Base-by-base conservation (phyloP, 192 early-diverging fungal genomes). In the Rhizoclosmatium sp. region DNA sequence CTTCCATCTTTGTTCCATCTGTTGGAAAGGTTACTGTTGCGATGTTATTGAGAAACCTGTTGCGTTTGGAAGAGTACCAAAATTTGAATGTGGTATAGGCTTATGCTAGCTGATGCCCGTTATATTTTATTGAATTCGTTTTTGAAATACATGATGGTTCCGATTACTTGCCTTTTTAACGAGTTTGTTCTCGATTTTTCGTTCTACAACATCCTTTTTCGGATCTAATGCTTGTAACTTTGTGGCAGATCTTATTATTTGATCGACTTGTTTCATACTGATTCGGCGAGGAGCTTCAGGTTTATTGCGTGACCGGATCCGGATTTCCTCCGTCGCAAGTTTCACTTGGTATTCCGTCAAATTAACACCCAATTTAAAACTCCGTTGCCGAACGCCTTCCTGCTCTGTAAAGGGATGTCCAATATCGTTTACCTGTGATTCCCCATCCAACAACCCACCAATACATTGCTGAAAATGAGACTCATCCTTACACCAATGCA, bases 11-110 rank as follows among this genome's bases (percentile, higher is more conserved):
- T 83, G 96, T 99, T 65, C 96, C 96, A 0, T 91, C 93, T 3
- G 95, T 99, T 10, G 98, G 98, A 59, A 98, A 99, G 83, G 98
- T 98, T 68, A 99, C 98, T 2, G 95, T 99, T 16, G 94, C 96
- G 14, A 99, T 99, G 98, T 88, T 99, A 47, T 92, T 98, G 87
- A 90, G 98, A 77, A 99, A 99, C 82, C 84, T 99, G 59, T 82
- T 98, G 54, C 90, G 98, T 42, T 87, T 98, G 41, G 71, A 80
- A 47, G 87, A 85, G 44, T 86, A 88, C 65, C 82, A 82, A 61
- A 64, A 56, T 16, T 68, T 46, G 21, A 68, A 60, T 14, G 47
- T 59, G 21, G 68, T 70, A 19, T 70, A 47, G 48, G 40, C n/a
- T 58, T 21, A 58, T 16, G 21, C 12, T 58, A 16, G 12, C n/a